Base-by-base conservation (phyloP, 768 basidiomycete species). In the Kwoniella dendrophila region DNA sequence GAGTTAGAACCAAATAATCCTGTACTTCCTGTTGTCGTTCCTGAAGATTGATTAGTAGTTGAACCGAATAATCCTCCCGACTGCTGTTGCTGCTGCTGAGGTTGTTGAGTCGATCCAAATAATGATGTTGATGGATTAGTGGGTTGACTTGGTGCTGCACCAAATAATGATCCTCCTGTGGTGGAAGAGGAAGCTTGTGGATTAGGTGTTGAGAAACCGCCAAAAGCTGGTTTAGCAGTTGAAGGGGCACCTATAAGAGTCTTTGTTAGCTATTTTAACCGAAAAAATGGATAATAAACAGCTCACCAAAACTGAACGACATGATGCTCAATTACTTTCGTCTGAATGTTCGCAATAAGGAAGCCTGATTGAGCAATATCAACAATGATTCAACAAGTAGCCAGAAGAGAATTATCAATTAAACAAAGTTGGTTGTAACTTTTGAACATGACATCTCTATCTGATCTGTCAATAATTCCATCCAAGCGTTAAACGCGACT, bases 201-300 rank as follows among this genome's bases (percentile, higher is more conserved):
- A 43, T 66, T 65, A 8, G 68, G 66, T 14, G 71, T 70, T 16
- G 56, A 49, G 63, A 70, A 67, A 22, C 66, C 63, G 8, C 65
- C 69, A 36, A 71, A 71, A 4, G 64, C 53, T 18, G 67, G 63
- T 48, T 69, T 69, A 32, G 67, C 33, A 18, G 67, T 58, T 20
- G 63, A 41, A 12, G 59, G 45, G n/a, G 59, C 30, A 38, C 59
- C 59, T 60, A 29, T 1, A 4, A 47, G 20, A 14, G 24, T 48
- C 45, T 50, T 4, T 50, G 48, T 27, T n/a, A 52, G 29, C 50
- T 52, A 11, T 3, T 16, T 30, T 40, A 33, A 54, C 53, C 49
- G n/a, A n/a, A n/a, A n/a, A n/a, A n/a, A n/a, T n/a, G 44, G 7
- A 45, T 16, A 18, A 50, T 50, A 26, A n/a, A 12, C 27, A 22